Conservation (phyloP, 208 protist genomes). For the Acanthamoeba comandoni region DNA sequence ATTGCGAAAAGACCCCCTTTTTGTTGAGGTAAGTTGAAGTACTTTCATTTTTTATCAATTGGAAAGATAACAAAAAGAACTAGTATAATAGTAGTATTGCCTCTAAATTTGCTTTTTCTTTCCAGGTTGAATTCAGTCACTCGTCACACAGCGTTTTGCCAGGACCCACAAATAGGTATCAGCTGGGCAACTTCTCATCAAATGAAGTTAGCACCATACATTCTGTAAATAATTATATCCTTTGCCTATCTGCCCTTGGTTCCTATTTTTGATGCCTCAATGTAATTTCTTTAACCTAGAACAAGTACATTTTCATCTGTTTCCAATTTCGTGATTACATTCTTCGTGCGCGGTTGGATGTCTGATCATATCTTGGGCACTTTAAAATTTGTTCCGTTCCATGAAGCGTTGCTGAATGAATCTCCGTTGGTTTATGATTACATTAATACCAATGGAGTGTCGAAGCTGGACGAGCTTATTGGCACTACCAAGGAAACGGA, state of each 20-base stretch:
- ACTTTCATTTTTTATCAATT: conserved; percentile 14
- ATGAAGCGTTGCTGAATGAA: conserved; percentile 73
- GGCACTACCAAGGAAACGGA: too few species aligned
- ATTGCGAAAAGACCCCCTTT: conserved; percentile 77
- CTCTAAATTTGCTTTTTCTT: not conserved
- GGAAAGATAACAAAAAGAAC: not conserved
- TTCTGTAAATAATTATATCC: conserved; percentile 82
- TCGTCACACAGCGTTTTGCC: conserved; percentile 75
- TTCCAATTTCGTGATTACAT: conserved; percentile 80
- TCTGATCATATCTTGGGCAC: conserved; percentile 81
- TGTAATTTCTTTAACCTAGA: not conserved
- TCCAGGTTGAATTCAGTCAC: conserved; percentile 82
- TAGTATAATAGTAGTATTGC: not conserved
- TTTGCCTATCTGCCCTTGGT: not conserved
- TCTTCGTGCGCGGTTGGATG: conserved; percentile 78
- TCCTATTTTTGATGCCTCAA: not conserved
- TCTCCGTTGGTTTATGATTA: too few species aligned
- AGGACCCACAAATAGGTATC: conserved; percentile 79
- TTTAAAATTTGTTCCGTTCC: conserved; percentile 78
- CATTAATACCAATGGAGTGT: too few species aligned
- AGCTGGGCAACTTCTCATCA: conserved; percentile 80
- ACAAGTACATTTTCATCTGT: conserved; percentile 79
- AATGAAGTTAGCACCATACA: conserved; percentile 83
- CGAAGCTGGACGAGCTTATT: too few species aligned
- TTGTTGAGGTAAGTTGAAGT: conserved; percentile 69